Evolutionary conservation across 2,329 filamentous ascomycete species (phyloP).

Genomic region (Colletotrichum zoysiae): DNA sequence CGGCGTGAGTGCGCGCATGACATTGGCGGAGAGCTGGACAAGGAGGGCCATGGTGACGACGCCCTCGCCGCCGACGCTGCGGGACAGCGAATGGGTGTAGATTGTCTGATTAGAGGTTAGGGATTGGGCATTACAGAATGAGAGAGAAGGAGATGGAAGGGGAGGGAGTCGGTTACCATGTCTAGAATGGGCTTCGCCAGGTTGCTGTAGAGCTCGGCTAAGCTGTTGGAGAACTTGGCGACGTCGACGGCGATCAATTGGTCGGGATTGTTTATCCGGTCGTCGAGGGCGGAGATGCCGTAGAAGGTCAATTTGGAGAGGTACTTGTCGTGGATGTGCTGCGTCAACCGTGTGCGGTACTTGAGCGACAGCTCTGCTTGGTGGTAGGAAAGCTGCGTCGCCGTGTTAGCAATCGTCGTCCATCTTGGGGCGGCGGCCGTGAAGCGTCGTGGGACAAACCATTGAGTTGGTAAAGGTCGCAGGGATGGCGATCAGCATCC

Average conservation of each 20-base stretch:
- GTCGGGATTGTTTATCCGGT: conserved; percentile 98
- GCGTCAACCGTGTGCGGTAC: conserved; percentile 93
- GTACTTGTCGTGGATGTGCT: conserved; percentile 95
- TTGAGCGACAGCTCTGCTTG: conserved; percentile 94
- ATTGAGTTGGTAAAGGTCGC: conserved; percentile 99
- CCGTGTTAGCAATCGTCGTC: conserved; percentile 5
- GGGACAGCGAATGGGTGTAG: conserved; percentile 94
- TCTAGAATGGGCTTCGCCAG: conserved; percentile 94
- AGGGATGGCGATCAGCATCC: conserved; percentile 97
- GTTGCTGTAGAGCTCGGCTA: conserved; percentile 96
- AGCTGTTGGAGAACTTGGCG: conserved; percentile 93
- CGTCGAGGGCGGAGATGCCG: conserved; percentile 92
- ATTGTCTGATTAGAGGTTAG: conserved; percentile 68
- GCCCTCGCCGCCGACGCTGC: conserved; percentile 95
- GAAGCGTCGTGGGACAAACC: conserved; percentile 65
- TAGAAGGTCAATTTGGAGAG: conserved; percentile 99
- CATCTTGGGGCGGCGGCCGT: neutral
- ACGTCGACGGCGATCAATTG: conserved; percentile 98
- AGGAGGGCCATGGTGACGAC: conserved; percentile 95
- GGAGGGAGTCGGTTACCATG: conserved; percentile 69
- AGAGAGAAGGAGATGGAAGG: neutral
- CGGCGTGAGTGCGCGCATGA: conserved; percentile 94
- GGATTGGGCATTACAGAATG: neutral
- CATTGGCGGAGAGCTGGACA: conserved; percentile 90
- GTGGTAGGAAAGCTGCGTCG: conserved; percentile 87